Base-by-base conservation (phyloP, 768 basidiomycete genomes). In the Suillus hirtellus region DNA sequence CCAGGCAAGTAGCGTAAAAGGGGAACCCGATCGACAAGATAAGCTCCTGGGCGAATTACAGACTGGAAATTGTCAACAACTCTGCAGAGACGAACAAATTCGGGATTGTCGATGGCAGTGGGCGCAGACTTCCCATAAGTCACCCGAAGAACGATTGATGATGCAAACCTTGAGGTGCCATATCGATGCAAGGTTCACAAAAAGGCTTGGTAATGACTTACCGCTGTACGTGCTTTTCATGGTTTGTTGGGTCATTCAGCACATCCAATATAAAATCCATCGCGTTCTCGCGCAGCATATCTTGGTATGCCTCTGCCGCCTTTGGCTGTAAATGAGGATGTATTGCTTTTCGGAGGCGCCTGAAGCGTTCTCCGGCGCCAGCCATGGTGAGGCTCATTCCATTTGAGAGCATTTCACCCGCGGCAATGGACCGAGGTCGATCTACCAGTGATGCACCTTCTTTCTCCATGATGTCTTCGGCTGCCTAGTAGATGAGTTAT, bases 1-100 rank as follows among this genome's bases (percentile, higher is more conserved):
- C 84, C 84, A 5, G 89, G 87, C 15, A 90, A 69, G 68, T 81
- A 82, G 43, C 66, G 66, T 37, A 78, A 66, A 44, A 44, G 19
- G 8, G 43, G 43, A 8, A 44, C 19, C 19, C 43, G 43, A 44
- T 44, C 43, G 43, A 44, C 43, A 8, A 44, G 43, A 44, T n/a
- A n/a, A 44, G 43, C 43, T 44, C 43, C 43, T 44, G 43, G 43
- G 43, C 43, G 19, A 44, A 44, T 7, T 44, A 8, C 3, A n/a
- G 17, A 0, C 7, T 44, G 43, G 3, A n/a, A 44, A 10, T 10
- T 19, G 9, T n/a, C 43, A n/a, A 10, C 9, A 8, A 44, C 43
- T 44, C 3, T 44, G 43, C 9, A 19, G 19, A 44, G 7, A 44
- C 19, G 19, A 17, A 44, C 43, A 44, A 44, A 4, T 44, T 44